Percentiles rank a stretch among this genome's conserved stretches.
phyloP scores from a whole-genome alignment of 495 filamentous ascomycete genomes.

The Talaromyces trachyspermus region DNA sequence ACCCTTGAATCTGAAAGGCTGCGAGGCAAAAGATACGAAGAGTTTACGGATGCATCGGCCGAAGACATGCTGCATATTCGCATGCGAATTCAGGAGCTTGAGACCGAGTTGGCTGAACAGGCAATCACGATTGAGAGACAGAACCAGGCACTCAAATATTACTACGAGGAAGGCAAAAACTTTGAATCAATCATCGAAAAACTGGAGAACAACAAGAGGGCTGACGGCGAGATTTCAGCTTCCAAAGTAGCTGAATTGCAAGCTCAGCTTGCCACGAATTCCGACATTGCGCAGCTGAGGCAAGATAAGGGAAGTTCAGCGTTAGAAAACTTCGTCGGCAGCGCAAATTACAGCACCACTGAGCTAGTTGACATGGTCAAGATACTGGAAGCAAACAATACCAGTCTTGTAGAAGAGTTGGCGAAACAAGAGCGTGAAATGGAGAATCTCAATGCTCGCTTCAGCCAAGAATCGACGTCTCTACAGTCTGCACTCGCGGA shows the following conservation, averaged over 20 bases:
- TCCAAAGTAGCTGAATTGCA: background rate
- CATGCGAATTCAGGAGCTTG: conserved; percentile 39
- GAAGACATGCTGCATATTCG: conserved; percentile 39
- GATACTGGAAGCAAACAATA: conserved; percentile 10
- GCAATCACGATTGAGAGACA: conserved; percentile 52
- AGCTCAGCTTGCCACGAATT: background rate
- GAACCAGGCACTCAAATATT: conserved; percentile 52
- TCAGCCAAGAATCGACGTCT: conserved; percentile 31
- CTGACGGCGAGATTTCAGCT: background rate
- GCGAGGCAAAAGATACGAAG: conserved; percentile 42
- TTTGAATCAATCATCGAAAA: conserved; percentile 52
- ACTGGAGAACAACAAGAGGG: conserved; percentile 23
- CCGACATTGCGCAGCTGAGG: background rate
- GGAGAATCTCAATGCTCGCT: conserved; percentile 31
- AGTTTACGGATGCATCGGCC: conserved; percentile 49
- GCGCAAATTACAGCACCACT: too few species aligned
- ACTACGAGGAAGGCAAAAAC: conserved; percentile 54
- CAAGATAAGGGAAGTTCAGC: too few species aligned
- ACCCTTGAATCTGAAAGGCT: conserved; percentile 4
- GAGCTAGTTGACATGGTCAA: conserved; percentile 29
- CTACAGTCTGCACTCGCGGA: conserved; percentile 27
- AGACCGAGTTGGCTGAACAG: conserved; percentile 48
- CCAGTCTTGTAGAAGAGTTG: background rate
- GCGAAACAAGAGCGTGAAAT: conserved; percentile 34
- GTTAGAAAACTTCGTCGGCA: too few species aligned